A percentile compares a stretch with the other conserved stretches of the same genome.
Evolutionary conservation across 306 rosid species (phyloP).

Genomic region (Pterocarpus santalinus): DNA sequence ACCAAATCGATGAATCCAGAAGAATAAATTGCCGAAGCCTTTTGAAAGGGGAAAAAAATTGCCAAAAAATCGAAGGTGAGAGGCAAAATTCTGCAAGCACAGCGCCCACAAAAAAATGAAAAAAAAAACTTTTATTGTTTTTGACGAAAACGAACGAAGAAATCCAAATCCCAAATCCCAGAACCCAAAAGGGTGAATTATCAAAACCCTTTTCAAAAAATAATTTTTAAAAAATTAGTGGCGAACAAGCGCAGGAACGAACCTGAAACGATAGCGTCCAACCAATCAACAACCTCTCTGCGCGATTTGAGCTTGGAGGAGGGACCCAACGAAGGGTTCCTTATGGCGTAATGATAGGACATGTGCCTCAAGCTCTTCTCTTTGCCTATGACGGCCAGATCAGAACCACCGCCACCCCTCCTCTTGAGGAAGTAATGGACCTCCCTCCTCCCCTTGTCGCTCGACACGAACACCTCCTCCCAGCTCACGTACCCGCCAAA

Average conservation of each 20-base stretch:
- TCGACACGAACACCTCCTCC: conserved; percentile 71
- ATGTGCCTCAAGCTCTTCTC: conserved; percentile 77
- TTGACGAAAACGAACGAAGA: not conserved
- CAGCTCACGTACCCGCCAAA: conserved; percentile 59
- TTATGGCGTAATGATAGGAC: conserved; percentile 67
- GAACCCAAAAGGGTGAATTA: not conserved
- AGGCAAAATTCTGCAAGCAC: not conserved
- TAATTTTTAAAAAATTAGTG: not conserved
- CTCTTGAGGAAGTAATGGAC: conserved; percentile 71
- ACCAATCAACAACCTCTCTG: conserved; percentile 81
- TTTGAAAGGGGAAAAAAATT: too few species aligned
- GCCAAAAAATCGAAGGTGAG: not conserved
- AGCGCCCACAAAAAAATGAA: not conserved
- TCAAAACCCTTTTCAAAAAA: not conserved
- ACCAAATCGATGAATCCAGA: too few species aligned
- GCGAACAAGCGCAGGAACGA: conserved; percentile 26
- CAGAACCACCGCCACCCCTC: conserved; percentile 58
- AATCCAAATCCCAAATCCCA: not conserved
- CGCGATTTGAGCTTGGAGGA: conserved; percentile 74
- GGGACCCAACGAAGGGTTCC: conserved; percentile 39
- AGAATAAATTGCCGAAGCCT: too few species aligned
- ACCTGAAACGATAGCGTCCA: conserved; percentile 77
- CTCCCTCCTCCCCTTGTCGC: conserved; percentile 73
- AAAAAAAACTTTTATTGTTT: not conserved
- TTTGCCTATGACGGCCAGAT: conserved; percentile 86